Conservation (phyloP, 352 stramenopile genomes). For the Globisporangium recalcitrans region DNA sequence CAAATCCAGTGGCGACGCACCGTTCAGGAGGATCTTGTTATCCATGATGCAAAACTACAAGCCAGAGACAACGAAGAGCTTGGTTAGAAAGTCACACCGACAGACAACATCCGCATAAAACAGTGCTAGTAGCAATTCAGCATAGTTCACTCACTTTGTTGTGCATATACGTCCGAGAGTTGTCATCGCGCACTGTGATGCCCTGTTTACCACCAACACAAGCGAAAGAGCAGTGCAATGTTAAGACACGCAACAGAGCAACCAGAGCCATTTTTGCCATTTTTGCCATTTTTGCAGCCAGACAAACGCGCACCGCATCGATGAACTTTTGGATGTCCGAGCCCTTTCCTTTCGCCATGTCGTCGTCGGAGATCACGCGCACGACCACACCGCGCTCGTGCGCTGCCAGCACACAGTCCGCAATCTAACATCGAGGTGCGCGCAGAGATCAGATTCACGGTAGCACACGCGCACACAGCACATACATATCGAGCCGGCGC, state of each 20-base stretch:
- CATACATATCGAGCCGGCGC: too few species aligned
- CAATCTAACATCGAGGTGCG: constrained; percentile 39
- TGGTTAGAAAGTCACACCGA: neutral
- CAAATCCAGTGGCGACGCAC: constrained; percentile 14
- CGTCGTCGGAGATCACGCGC: constrained; percentile 65
- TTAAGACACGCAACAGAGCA: neutral
- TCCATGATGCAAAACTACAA: constrained; percentile 67
- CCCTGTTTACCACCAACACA: constrained; percentile 24
- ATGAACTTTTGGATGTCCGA: constrained; percentile 77
- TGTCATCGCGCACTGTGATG: constrained; percentile 58
- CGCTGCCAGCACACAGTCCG: constrained; percentile 48
- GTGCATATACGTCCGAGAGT: constrained; percentile 59
- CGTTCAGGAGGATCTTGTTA: constrained; percentile 52
- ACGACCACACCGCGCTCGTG: constrained; percentile 45
- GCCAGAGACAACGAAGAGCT: neutral
- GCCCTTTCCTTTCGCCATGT: constrained; percentile 46
- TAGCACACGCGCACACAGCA: neutral
- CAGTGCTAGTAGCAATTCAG: too few species aligned
- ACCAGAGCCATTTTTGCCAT: neutral
- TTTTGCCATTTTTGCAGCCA: neutral
- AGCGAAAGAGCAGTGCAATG: neutral
- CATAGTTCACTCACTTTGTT: constrained; percentile 50
- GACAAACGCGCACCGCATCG: constrained; percentile 37
- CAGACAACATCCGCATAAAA: too few species aligned
- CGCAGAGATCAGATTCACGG: neutral